These are phyloP conservation scores for Capsicum pubescens DNA, from an alignment of 257 asterid species.

Conservation along the genomic window DNA sequence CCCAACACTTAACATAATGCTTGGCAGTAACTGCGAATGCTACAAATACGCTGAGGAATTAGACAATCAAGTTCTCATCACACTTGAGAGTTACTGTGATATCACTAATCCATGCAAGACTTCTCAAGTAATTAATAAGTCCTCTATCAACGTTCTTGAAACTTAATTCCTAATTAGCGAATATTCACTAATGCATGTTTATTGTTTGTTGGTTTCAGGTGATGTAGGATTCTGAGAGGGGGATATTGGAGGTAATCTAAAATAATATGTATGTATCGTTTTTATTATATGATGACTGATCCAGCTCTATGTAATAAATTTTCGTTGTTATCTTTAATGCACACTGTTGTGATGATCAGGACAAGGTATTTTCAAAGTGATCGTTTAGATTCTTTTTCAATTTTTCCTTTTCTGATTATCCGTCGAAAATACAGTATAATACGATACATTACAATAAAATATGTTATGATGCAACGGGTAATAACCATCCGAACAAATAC, in stretches of 20 bases:
- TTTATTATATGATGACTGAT: not conserved
- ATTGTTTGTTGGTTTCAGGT: not conserved
- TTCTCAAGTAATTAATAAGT: not conserved
- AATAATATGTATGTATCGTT: not conserved
- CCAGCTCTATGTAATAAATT: not conserved
- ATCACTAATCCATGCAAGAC: not conserved
- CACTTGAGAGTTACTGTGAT: constrained; percentile 4
- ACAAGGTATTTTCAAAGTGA: not conserved
- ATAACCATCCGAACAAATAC: no score
- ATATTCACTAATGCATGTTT: not conserved
- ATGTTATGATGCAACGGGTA: no score
- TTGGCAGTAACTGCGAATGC: not conserved
- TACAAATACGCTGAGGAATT: not conserved
- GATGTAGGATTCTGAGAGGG: not conserved
- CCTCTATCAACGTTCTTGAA: not conserved
- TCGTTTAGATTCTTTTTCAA: no score
- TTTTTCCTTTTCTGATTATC: no score
- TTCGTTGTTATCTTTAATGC: not conserved
- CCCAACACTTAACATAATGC: not conserved
- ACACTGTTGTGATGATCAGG: not conserved
- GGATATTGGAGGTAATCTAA: not conserved
- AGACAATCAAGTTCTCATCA: not conserved
- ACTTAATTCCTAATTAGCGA: not conserved
- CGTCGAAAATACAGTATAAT: no score
- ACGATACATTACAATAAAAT: no score